Percentiles rank a stretch among this genome's conserved stretches.
Conservation (phyloP, 2,329 filamentous ascomycete species). For the Ceratocystis huliohia region DNA sequence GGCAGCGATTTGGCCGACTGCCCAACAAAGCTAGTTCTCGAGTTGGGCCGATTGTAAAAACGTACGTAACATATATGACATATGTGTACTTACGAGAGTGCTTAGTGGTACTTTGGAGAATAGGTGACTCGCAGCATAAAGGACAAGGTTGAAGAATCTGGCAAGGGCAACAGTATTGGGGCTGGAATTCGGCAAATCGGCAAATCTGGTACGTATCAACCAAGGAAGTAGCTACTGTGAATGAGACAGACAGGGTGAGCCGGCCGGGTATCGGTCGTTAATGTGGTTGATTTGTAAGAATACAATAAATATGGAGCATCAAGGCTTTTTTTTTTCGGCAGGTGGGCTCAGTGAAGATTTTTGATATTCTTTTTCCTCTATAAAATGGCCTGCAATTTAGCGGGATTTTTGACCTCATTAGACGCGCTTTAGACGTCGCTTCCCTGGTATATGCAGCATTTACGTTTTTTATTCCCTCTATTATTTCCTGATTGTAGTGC, state of each 20-base stretch:
- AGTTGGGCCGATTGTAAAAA: background rate
- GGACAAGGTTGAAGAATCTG: too few relatives aligned
- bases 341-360: too few relatives aligned
- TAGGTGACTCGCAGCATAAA: too few relatives aligned
- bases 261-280: background rate
- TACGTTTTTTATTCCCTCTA: background rate
- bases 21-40: background rate
- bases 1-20: too few relatives aligned
- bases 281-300: constrained; percentile 1
- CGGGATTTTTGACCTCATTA: background rate
- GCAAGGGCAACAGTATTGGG: background rate
- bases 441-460: background rate
- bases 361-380: background rate
- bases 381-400: background rate
- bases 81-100: too few relatives aligned
- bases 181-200: background rate
- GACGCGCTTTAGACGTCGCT: background rate
- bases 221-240: background rate
- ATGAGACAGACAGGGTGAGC: background rate
- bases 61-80: too few relatives aligned
- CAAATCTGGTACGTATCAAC: background rate
- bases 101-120: too few relatives aligned
- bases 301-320: background rate
- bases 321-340: background rate
- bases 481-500: background rate